Evolutionary conservation across 2,329 filamentous ascomycete genomes (phyloP), one percentile per base, ranked within the genome.

Genomic region (Colletotrichum chlorophyti): DNA sequence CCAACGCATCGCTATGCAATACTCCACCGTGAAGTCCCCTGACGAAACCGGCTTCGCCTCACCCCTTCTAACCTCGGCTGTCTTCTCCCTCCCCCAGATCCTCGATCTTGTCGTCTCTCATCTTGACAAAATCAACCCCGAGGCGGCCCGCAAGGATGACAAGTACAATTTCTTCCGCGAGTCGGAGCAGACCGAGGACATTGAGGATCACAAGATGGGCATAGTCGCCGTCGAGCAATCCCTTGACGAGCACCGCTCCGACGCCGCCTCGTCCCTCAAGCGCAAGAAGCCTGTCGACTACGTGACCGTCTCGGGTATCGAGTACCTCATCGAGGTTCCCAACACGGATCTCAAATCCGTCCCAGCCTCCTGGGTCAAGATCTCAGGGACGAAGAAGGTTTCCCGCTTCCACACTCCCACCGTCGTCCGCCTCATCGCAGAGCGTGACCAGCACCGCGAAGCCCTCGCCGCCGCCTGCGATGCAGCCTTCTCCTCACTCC

Each of bases 331-430:
- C 66, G 95, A 98, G 74, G 90, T 99, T 6, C 83, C 91, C 64
- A 97, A 96, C 72, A 73, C 83, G 1, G 85, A 91, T 51, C 82
- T 97, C 60, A 95, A 93, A 70, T 86, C 89, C 55, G 92, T 99
- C 0, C 95, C 95, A 1, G 94, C 95, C 4, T 96, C 91, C 0
- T 99, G 95, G 95, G 82, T 85, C 63, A 98, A 99, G 74, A 91
- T 98, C 67, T 96, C 90, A 55, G 93, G 94, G 46, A 99, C 95
- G 6, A 98, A 98, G 73, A 92, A 91, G 67, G 78, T 93, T 5
- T 93, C 92, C 0, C 88, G 95, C 58, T 99, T 98, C 73, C 95
- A 99, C 74, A 95, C 95, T 0, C 95, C 95, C 5, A 90, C 96
- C 65, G 91, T 97, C 21, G 83, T 96, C 45, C 86, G 86, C 61